Base-by-base conservation (phyloP, 495 filamentous ascomycete genomes). In the Aspergillus wentii region DNA sequence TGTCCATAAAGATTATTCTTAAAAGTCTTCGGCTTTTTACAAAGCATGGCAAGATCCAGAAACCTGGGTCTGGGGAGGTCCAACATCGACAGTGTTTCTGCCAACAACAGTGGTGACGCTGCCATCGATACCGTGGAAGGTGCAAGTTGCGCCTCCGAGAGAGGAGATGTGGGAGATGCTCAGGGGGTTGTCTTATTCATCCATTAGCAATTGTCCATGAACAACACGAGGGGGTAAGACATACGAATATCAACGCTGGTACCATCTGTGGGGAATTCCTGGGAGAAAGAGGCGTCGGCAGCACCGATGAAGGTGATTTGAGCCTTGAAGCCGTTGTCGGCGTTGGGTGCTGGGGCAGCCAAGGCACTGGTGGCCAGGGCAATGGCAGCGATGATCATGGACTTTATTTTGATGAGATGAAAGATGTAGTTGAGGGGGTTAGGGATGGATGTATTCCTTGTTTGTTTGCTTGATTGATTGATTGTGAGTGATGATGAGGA, bases 61-160 rank as follows among this genome's bases (percentile, higher is more conserved):
- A n/a, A 52, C 23, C 34, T 67, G 65, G 5, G 61, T 54, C 57
- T 68, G 62, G 4, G 64, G 64, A n/a, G 55, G 49, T 17, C 48
- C 52, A 36, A 62, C 58, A 44, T 55, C 45, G 1, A 54, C 47
- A 10, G 40, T 46, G 18, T 40, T 18, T 4, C 13, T 29, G n/a
- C 49, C 49, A 10, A 35, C 32, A 30, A 57, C 43, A 17, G 30
- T 35, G 4, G 55, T 57, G 4, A 30, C n/a, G 19, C 44, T 43
- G 19, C 51, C 42, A 19, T 62, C 50, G 26, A 46, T 41, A 11
- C 58, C 58, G 13, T 40, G 17, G 27, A 56, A 49, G n/a, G 43
- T 51, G 33, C 44, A 48, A 25, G 37, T 40, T 4, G 29, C 38
- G n/a, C 33, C 44, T 3, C 9, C 33, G 10, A 16, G 30, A 29